These are phyloP conservation scores for Aegilops longissima DNA, from an alignment of 176 grass and related monocot species.

Conservation along the genomic window DNA sequence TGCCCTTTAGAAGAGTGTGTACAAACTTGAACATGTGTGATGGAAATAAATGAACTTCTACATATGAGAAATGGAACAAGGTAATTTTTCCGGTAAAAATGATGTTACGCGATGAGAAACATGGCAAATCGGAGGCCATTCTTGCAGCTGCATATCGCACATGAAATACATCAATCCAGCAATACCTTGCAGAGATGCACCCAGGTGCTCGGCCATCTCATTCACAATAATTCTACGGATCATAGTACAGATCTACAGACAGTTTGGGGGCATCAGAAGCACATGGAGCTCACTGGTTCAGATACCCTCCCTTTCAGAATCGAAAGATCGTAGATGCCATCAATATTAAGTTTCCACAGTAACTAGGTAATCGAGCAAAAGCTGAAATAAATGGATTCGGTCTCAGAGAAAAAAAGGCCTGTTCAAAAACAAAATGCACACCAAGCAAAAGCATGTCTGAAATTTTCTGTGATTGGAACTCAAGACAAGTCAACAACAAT, in stretches of 20 bases:
- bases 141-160: too few species aligned
- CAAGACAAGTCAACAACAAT: background rate
- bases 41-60: too few species aligned
- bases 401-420: too few species aligned
- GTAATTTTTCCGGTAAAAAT: background rate
- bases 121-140: background rate
- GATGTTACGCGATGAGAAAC: background rate
- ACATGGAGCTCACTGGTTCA: background rate
- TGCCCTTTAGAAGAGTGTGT: background rate
- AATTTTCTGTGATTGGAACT: too few species aligned
- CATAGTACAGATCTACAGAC: background rate
- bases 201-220: background rate
- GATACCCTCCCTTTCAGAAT: background rate
- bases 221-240: background rate
- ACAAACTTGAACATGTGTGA: background rate
- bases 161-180: too few species aligned
- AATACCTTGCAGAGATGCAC: background rate
- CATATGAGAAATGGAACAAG: too few species aligned
- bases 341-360: too few species aligned
- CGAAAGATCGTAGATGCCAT: background rate
- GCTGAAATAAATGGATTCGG: too few species aligned
- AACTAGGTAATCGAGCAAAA: too few species aligned
- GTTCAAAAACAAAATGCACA: constrained; percentile 1
- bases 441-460: too few species aligned
- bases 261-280: background rate